These are phyloP conservation scores for Penicillium sp. DNA, from an alignment of 2,329 filamentous ascomycete species.

Conservation along the genomic window DNA sequence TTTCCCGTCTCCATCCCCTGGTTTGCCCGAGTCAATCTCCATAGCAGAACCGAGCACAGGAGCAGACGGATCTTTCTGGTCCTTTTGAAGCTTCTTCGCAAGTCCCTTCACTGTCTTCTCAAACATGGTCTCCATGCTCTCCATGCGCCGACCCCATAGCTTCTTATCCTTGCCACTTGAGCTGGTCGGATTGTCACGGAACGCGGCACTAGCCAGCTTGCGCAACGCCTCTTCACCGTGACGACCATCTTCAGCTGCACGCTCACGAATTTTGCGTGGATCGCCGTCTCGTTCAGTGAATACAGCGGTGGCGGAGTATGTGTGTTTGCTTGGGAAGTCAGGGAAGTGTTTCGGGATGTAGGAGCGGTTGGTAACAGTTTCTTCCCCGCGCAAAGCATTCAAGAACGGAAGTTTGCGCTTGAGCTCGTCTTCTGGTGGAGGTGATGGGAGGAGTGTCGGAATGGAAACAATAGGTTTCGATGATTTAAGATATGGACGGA, in stretches of 20 bases:
- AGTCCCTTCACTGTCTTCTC: slow-evolving; percentile 58
- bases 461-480: slow-evolving; percentile 20
- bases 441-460: slow-evolving; percentile 38
- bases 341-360: slow-evolving; percentile 65
- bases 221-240: slow-evolving; percentile 65
- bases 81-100: slow-evolving; percentile 40
- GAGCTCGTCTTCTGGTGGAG: slow-evolving; percentile 41
- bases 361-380: slow-evolving; percentile 47
- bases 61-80: slow-evolving; percentile 21
- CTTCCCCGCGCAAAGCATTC: slow-evolving; percentile 51
- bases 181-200: slow-evolving; percentile 42
- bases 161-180: slow-evolving; percentile 44
- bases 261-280: slow-evolving; percentile 60
- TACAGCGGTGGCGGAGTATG: slow-evolving; percentile 61
- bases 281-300: slow-evolving; percentile 61
- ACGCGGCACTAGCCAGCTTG: slow-evolving; percentile 56
- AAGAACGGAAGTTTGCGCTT: slow-evolving; percentile 47
- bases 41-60: slow-evolving; percentile 18
- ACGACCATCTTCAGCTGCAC: slow-evolving; percentile 65
- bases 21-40: slow-evolving; percentile 31
- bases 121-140: slow-evolving; percentile 53
- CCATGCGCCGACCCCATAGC: slow-evolving; percentile 38
- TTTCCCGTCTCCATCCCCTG: slow-evolving; percentile 29
- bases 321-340: slow-evolving; percentile 63
- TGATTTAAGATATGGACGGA: slow-evolving; percentile 35